Percentiles rank a stretch among this genome's conserved stretches.
phyloP scores from a whole-genome alignment of 768 basidiomycete genomes.

The Rhodosporidiobolus odoratus region DNA sequence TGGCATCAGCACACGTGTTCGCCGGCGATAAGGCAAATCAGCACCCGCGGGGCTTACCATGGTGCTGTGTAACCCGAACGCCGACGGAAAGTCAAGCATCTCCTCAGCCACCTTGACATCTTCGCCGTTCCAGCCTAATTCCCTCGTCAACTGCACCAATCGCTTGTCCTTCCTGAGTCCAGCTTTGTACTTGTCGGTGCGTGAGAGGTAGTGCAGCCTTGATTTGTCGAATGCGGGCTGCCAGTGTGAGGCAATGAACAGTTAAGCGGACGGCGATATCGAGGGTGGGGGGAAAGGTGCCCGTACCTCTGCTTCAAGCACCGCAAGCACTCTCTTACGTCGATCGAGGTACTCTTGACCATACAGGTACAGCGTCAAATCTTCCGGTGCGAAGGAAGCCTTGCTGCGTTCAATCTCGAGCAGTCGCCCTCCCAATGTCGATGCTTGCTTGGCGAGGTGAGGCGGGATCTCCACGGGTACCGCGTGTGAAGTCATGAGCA shows the following conservation, averaged over 20 bases:
- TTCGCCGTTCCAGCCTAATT: slow-evolving; percentile 37
- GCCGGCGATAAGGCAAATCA: no score
- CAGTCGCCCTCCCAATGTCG: slow-evolving; percentile 29
- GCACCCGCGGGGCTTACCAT: no score
- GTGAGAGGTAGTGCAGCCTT: slow-evolving; percentile 40
- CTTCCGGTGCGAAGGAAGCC: slow-evolving; percentile 29
- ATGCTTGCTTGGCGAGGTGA: slow-evolving; percentile 22
- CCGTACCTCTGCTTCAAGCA: slow-evolving; percentile 34
- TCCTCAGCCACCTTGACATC: slow-evolving; percentile 39
- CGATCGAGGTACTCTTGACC: slow-evolving; percentile 35
- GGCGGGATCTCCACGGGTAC: slow-evolving; percentile 17
- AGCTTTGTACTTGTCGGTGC: slow-evolving; percentile 40
- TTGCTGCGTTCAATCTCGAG: slow-evolving; percentile 39
- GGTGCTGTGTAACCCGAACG: slow-evolving; percentile 37
- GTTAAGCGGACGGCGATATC: not conserved
- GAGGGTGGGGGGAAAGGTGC: not conserved
- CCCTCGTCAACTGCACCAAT: slow-evolving; percentile 36
- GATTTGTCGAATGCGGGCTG: slow-evolving; percentile 44
- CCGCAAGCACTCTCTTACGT: slow-evolving; percentile 17
- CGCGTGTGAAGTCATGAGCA: no score
- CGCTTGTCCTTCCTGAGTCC: slow-evolving; percentile 43
- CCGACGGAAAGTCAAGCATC: slow-evolving; percentile 28
- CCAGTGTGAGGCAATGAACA: not conserved
- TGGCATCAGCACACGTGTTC: not conserved
- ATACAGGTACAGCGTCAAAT: slow-evolving; percentile 33